A percentile compares a stretch with the other conserved stretches of the same genome.
These are phyloP conservation scores for Ilyonectria robusta DNA, from an alignment of 2,329 filamentous ascomycete genomes.

Conservation along the genomic window DNA sequence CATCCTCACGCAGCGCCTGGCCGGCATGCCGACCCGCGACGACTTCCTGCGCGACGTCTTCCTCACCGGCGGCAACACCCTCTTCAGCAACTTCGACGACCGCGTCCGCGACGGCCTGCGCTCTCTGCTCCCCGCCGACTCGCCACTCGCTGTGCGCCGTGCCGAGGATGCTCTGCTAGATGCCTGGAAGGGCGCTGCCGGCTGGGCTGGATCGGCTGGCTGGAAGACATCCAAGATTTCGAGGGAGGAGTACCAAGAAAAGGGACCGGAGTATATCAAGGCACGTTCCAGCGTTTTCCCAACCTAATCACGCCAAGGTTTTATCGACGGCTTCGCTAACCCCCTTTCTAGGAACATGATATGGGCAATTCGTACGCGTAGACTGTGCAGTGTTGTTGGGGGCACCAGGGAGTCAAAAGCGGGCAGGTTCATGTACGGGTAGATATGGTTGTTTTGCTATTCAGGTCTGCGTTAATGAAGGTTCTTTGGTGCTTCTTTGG, in stretches of 20 bases:
- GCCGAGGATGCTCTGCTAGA: constrained; percentile 86
- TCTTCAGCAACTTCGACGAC: constrained; percentile 91
- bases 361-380: constrained; percentile 73
- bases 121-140: constrained; percentile 78
- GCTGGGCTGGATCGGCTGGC: constrained; percentile 78
- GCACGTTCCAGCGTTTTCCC: constrained; percentile 58
- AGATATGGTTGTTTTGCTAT: constrained; percentile 34
- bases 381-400: constrained; percentile 34
- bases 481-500: constrained; percentile 22
- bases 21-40: constrained; percentile 68
- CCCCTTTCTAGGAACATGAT: constrained; percentile 70
- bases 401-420: constrained; percentile 42
- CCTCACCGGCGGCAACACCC: constrained; percentile 91
- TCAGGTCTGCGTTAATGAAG: constrained; percentile 37
- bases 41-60: constrained; percentile 89
- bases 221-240: constrained; percentile 79
- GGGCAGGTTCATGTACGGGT: constrained; percentile 37
- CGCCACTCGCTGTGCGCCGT: constrained; percentile 77
- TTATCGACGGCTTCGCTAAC: constrained; percentile 31
- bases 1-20: constrained; percentile 87
- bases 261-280: constrained; percentile 95
- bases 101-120: constrained; percentile 80
- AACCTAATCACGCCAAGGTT: background rate
- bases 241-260: constrained; percentile 89
- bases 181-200: constrained; percentile 93